Evolutionary conservation across 768 basidiomycete genomes (phyloP), one percentile per base, ranked within the genome.

Genomic region (Chalciporus pseudorubinellus): DNA sequence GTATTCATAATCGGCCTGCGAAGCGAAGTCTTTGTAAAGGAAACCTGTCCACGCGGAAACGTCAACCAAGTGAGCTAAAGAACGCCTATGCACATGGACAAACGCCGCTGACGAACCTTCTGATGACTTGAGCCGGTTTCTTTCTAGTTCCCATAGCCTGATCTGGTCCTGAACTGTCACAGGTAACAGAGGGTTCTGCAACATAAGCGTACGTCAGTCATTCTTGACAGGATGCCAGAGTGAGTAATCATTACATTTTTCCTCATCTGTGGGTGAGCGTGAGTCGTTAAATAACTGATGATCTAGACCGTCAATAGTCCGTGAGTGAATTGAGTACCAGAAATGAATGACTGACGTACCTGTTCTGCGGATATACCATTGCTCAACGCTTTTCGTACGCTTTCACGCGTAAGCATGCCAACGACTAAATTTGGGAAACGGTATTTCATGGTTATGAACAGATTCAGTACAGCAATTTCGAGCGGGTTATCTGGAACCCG

Each of bases 141-240:
- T 82, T 73, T 98, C 97, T 39, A 95, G 77, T 70, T 99, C 95
- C 94, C 97, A 99, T 16, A 98, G 77, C 51, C 95, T 85, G 55
- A 99, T 90, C 71, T 98, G 95, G 72, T 99, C 95, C 64, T 97
- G 94, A 0, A 99, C 95, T 0, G 97, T 98, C 39, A 97, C 93
- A 24, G 97, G 95, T 20, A 99, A 76, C 13, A 98, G 74, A 9
- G 95, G 95, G 64, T 91, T 92, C 91, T 95, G 65, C 22, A 26
- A 43, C 13, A 50, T 46, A 59, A 61, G 34, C 39, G 49, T 62
- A 65, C 51, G 11, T 57, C 40, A 59, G 48, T 51, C n/a, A 11
- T 36, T 33, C 21, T 16, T 36, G 34, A 31, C 44, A 26, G 40
- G 42, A 13, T 45, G 43, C 44, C 52, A 50, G 49, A 55, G 47